Conservation (phyloP, 2,329 filamentous ascomycete genomes). For the Penicillium sp. region DNA sequence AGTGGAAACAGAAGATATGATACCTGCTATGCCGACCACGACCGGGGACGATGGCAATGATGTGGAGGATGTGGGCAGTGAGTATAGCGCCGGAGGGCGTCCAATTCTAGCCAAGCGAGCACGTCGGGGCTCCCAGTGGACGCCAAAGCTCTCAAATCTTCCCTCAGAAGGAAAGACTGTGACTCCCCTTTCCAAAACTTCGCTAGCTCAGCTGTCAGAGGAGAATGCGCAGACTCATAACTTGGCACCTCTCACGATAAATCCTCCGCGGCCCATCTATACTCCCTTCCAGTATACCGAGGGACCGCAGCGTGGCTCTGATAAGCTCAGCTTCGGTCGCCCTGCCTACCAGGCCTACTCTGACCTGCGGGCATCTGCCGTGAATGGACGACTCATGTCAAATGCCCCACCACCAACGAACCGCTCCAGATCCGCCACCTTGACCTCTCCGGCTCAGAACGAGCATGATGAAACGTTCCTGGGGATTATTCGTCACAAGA, state of each 20-base stretch:
- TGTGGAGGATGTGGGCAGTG: constrained; percentile 36
- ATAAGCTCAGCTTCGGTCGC: constrained; percentile 42
- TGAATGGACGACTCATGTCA: constrained; percentile 50
- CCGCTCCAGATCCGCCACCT: constrained; percentile 21
- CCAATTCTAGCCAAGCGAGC: constrained; percentile 46
- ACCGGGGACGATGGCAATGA: constrained; percentile 21
- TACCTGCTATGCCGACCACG: background rate
- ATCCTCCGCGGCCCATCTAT: constrained; percentile 48
- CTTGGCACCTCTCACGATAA: constrained; percentile 36
- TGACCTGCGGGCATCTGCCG: constrained; percentile 49
- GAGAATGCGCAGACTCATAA: constrained; percentile 26
- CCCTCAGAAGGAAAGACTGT: constrained; percentile 6
- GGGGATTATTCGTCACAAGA: constrained; percentile 52
- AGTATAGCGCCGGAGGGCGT: constrained; percentile 59
- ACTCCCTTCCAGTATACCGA: constrained; percentile 52
- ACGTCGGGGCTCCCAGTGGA: constrained; percentile 16
- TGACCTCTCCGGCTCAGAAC: constrained; percentile 26
- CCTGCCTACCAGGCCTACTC: constrained; percentile 54
- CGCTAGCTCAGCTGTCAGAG: constrained; percentile 30
- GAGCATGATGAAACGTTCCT: constrained; percentile 52
- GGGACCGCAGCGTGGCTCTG: constrained; percentile 46
- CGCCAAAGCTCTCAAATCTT: constrained; percentile 16
- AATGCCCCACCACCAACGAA: constrained; percentile 31
- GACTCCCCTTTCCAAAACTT: constrained; percentile 23
- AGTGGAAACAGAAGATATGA: constrained; percentile 32